Conservation (phyloP, 768 basidiomycete species). For the Rubroboletus pulcherrimus region DNA sequence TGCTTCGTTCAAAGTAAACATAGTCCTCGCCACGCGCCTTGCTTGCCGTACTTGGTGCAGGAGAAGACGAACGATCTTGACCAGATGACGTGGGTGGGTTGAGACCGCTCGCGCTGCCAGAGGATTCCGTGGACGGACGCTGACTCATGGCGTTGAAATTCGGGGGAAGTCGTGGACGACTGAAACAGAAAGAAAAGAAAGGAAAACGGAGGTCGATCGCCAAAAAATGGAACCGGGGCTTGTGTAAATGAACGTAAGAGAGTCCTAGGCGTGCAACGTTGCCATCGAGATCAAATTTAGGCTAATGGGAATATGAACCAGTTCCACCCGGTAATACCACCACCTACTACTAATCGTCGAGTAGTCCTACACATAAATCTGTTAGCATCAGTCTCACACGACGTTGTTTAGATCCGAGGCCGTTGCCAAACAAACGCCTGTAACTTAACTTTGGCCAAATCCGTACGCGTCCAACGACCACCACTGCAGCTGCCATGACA, state of each 20-base stretch:
- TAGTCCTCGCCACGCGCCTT: conserved; percentile 50
- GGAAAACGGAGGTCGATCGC: conserved; percentile 1
- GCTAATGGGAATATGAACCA: background rate
- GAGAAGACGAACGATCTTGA: conserved; percentile 30
- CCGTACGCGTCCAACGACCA: conserved; percentile 2
- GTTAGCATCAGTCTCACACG: conserved; percentile 1
- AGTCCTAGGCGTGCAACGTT: conserved; percentile 7
- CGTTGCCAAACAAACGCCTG: conserved; percentile 34
- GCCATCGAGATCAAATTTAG: background rate
- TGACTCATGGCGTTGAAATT: conserved; percentile 26
- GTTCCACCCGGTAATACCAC: background rate
- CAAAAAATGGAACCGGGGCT: conserved; percentile 12
- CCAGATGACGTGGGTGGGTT: conserved; percentile 15
- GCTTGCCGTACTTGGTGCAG: conserved; percentile 29
- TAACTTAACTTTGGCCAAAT: conserved; percentile 8
- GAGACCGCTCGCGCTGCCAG: conserved; percentile 16
- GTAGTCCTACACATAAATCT: background rate
- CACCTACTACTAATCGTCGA: background rate
- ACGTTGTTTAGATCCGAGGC: conserved; percentile 32
- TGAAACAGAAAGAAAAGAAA: background rate
- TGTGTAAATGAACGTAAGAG: conserved; percentile 25
- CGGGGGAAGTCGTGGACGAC: conserved; percentile 2
- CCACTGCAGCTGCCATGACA: conserved; percentile 42
- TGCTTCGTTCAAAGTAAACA: conserved; percentile 92
- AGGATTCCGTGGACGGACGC: conserved; percentile 28